phyloP scores from a whole-genome alignment of 2,329 filamentous ascomycete species.

The Aspergillus luchuensis region DNA sequence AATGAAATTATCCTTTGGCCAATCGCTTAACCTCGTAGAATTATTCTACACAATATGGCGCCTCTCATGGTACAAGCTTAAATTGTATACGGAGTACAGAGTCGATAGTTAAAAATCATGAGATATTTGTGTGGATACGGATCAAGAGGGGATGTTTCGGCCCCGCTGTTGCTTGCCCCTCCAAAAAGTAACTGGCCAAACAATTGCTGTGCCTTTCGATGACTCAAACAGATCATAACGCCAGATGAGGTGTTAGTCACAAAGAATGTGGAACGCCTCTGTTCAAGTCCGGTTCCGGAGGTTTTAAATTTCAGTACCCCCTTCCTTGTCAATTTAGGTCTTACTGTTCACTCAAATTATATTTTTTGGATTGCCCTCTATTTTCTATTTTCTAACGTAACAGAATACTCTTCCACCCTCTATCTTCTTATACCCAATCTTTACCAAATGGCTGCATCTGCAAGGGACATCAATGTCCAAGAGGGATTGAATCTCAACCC shows the following conservation, averaged over 20 bases:
- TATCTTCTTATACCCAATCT: not conserved
- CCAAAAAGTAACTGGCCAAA: not conserved
- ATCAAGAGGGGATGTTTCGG: not conserved
- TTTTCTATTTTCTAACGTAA: not conserved
- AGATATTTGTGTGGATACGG: not conserved
- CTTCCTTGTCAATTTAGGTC: not conserved
- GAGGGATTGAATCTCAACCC: slow-evolving; percentile 44
- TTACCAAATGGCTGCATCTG: slow-evolving; percentile 27
- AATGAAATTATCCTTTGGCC: too few relatives aligned
- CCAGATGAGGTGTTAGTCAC: not conserved
- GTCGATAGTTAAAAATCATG: not conserved
- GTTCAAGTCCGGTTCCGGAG: slow-evolving; percentile 18
- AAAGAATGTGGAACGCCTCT: slow-evolving; percentile 5
- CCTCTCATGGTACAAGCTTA: not conserved
- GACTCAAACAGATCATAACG: slow-evolving; percentile 7
- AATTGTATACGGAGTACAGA: not conserved
- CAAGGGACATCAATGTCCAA: slow-evolving; percentile 39
- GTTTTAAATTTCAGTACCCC: not conserved
- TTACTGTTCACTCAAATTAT: not conserved
- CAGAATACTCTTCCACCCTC: not conserved
- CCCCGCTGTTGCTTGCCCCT: slow-evolving; percentile 6
- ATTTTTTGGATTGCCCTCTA: not conserved
- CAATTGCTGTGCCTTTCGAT: not conserved
- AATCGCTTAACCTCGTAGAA: too few relatives aligned
- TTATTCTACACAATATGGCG: too few relatives aligned